These are phyloP conservation scores for Wickerhamomyces rabaulensis DNA, from an alignment of 805 yeast genomes.

Conservation along the genomic window DNA sequence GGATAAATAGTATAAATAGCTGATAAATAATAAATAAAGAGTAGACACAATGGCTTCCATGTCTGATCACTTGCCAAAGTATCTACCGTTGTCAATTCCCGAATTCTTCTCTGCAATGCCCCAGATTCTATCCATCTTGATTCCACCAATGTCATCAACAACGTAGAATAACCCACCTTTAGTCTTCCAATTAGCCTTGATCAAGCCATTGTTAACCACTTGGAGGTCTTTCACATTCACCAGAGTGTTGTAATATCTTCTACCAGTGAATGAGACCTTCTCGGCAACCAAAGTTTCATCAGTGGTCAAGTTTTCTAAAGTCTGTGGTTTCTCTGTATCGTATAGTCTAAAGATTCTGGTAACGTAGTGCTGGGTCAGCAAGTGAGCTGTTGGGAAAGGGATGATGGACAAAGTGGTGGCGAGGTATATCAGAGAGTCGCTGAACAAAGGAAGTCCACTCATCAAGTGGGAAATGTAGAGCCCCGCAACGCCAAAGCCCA, in stretches of 20 bases:
- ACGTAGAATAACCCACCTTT: slow-evolving; percentile 44
- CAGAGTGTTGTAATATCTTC: slow-evolving; percentile 57
- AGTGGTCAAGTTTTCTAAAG: slow-evolving; percentile 50
- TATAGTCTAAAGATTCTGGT: slow-evolving; percentile 67
- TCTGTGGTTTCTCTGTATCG: slow-evolving; percentile 54
- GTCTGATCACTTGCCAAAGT: slow-evolving; percentile 19
- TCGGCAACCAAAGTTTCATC: slow-evolving; percentile 68
- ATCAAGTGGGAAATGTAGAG: slow-evolving; percentile 58
- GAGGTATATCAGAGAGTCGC: slow-evolving; percentile 39
- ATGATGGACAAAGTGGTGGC: slow-evolving; percentile 39
- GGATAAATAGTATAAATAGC: no score
- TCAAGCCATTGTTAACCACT: slow-evolving; percentile 35
- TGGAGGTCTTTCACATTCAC: slow-evolving; percentile 45
- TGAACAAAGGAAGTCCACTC: slow-evolving; percentile 47
- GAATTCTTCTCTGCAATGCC: slow-evolving; percentile 69
- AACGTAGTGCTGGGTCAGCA: slow-evolving; percentile 61
- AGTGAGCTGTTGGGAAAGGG: slow-evolving; percentile 54
- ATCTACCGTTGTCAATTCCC: slow-evolving; percentile 66
- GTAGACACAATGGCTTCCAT: background rate
- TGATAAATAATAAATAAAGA: background rate
- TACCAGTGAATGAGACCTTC: slow-evolving; percentile 62
- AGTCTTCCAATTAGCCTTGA: slow-evolving; percentile 44
- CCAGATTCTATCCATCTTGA: slow-evolving; percentile 82
- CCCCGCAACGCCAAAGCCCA: slow-evolving; percentile 59
- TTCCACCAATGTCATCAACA: slow-evolving; percentile 72